Base-by-base conservation (phyloP, 192 early-diverging fungal genomes). In the Mortierella hygrophila region DNA sequence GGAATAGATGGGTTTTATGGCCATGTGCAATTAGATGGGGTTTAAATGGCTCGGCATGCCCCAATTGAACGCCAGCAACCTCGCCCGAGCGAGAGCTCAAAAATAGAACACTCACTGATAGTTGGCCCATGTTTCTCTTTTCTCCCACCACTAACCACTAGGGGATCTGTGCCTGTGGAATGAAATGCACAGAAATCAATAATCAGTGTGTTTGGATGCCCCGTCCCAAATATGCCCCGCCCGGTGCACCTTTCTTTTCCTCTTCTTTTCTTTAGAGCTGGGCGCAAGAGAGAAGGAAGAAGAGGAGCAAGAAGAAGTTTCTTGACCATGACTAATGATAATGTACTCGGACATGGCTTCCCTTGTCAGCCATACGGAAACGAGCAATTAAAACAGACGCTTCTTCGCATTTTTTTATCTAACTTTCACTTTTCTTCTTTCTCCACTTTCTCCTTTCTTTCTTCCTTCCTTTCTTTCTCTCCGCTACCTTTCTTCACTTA, bases 11-110 rank as follows among this genome's bases (percentile, higher is more conserved):
- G 0, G 40, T 41, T 42, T 10, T 21, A 15, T 42, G 20, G 11
- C 71, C 2, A 42, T 72, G 71, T 75, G 74, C 74, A 75, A 60
- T 32, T 52, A 75, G 26, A 52, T 8, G 46, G 15, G 72, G 46
- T 73, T 1, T 13, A 4, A 7, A 2, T 65, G 23, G 11, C 60
- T 35, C 60, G 60, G 60, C 26, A 29, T 29, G n/a, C n/a, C 55
- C 29, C 29, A 65, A 65, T 65, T 65, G 60, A 65, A 65, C 29
- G 13, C n/a, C 8, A 11, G 29, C 60, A 13, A 60, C 4, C 0
- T 11, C 26, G 6, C 60, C 32, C 18, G 49, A 15, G 16, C 18
- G 18, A 52, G 49, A 18, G 49, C 60, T 65, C 60, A 29, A 35
- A 65, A 65, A 65, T 29, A 65, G 26, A 65, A 6, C 23, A 26